phyloP scores from a whole-genome alignment of 352 stramenopile genomes.

The Phytophthora pinifolia region DNA sequence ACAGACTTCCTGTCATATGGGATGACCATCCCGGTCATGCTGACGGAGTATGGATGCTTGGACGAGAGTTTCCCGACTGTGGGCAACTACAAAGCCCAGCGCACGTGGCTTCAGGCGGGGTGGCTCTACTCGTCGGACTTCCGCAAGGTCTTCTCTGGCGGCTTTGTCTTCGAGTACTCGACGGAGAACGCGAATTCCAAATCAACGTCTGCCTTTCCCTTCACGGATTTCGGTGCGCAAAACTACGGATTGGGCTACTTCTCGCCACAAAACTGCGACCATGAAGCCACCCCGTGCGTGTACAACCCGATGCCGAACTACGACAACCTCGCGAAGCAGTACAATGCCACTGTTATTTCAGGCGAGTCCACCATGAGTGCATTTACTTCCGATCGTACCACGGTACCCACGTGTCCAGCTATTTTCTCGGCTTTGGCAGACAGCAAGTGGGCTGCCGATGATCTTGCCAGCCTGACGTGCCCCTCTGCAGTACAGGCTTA shows the following conservation, averaged over 20 bases:
- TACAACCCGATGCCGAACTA: slow-evolving; percentile 84
- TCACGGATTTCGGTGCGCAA: slow-evolving; percentile 66
- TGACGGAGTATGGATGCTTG: slow-evolving; percentile 85
- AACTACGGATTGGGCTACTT: slow-evolving; percentile 91
- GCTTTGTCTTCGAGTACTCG: slow-evolving; percentile 84
- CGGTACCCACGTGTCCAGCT: slow-evolving; percentile 30
- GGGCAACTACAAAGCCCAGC: slow-evolving; percentile 60
- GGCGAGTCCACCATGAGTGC: slow-evolving; percentile 28
- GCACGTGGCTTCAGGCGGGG: slow-evolving; percentile 57
- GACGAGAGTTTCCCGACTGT: slow-evolving; percentile 60
- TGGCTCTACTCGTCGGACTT: slow-evolving; percentile 57
- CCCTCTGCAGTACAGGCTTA: slow-evolving; percentile 25
- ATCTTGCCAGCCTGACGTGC: slow-evolving; percentile 20
- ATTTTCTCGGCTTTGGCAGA: slow-evolving; percentile 26
- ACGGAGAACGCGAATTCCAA: slow-evolving; percentile 76
- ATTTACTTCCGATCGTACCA: slow-evolving; percentile 36
- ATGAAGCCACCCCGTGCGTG: slow-evolving; percentile 47
- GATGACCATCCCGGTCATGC: slow-evolving; percentile 73
- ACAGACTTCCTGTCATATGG: slow-evolving; percentile 53
- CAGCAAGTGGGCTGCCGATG: slow-evolving; percentile 36
- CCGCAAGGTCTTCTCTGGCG: slow-evolving; percentile 57
- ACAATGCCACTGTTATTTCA: slow-evolving; percentile 41
- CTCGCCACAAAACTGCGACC: slow-evolving; percentile 67
- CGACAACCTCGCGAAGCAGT: slow-evolving; percentile 56
- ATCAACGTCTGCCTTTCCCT: slow-evolving; percentile 55